Base-by-base conservation (phyloP, 805 yeast species). In the Kuraishia hungarica region DNA sequence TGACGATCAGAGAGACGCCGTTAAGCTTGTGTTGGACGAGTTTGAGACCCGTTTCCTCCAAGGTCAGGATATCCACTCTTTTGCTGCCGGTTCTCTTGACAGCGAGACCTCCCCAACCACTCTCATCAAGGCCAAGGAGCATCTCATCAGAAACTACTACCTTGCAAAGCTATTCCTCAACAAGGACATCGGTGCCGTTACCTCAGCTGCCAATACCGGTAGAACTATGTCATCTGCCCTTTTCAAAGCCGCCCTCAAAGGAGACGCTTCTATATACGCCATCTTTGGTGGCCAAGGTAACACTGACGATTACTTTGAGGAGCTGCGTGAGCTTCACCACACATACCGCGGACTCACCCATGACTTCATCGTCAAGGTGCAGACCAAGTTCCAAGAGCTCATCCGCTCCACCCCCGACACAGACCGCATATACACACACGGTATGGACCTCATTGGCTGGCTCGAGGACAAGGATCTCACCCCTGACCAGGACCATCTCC, bases 241-340 rank as follows among this genome's bases (percentile, higher is more conserved):
- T 56, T 79, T 90, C 68, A 77, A 83, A 59, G 83, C 87, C 53
- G 81, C 80, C n/a, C 67, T 75, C 53, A 76, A 77, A 56, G 73
- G 77, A 48, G 72, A 78, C 53, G 89, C 92, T 50, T 76, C 78
- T 58, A 72, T 92, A 55, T 83, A 80, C 57, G 96, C 97, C 60
- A 84, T 94, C 62, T 94, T 93, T 65, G 99, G 99, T 69, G 99
- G 99, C 66, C 99, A 94, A 77, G 99, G 99, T 73, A 93, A 90
- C 76, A 86, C 96, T 54, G 98, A 94, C 68, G 97, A 94, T 70
- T 94, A 90, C 77, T 94, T 94, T 64, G 97, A 92, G 69, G 99
- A 94, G 77, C 81, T 94, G 68, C 84, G 96, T 70, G 96, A 90
- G 61, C 70, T 92, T 57, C 86, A 88, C 76, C 75, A 81, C 60